Evolutionary conservation across 1,284 basidiomycete species (phyloP), one percentile per base, ranked within the genome.

Genomic region (Leccinum subspadiceum): DNA sequence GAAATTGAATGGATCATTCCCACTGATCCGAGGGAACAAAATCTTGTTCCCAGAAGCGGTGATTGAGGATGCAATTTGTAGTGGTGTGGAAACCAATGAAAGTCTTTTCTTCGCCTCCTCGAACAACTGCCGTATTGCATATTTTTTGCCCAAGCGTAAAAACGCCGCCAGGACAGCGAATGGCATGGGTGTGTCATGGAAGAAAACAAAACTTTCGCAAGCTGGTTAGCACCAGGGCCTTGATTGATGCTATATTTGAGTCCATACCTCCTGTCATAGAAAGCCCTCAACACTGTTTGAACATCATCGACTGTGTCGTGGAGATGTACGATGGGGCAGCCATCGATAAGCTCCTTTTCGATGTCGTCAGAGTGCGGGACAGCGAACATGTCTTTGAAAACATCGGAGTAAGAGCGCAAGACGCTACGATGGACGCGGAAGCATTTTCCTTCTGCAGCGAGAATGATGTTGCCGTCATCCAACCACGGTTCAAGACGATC

Each of bases 381-480:
- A 6, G 53, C 1, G 12, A 69, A 71, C 66, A 68, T 65, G 48
- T 63, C 62, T 31, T 56, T 58, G 55, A 69, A 70, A 15, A 71
- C 46, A 7, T 60, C 58, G 5, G 69, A 71, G 37, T 68, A 57
- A 8, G 48, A 15, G 17, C 48, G 22, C 20, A 69, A 50, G 52
- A 64, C 44, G 37, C 58, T 60, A 5, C 66, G 59, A 31, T 69
- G 68, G 20, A 71, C 69, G 5, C 60, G 61, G 41, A 69, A 69
- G 8, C 17, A 35, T 57, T 63, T 64, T 5, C 39, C 52, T 33
- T 58, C 54, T 7, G 56, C 51, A 5, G 44, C 39, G 20, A 67
- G 53, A 52, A 67, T 12, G 44, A 68, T 57, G 51, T 69, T 67
- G 0, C 67, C 69, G 10, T 69, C 69, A 1, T 64, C 62, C 5